phyloP scores from a whole-genome alignment of 1,284 basidiomycete genomes.

The Microbotryomycetes sp. region DNA sequence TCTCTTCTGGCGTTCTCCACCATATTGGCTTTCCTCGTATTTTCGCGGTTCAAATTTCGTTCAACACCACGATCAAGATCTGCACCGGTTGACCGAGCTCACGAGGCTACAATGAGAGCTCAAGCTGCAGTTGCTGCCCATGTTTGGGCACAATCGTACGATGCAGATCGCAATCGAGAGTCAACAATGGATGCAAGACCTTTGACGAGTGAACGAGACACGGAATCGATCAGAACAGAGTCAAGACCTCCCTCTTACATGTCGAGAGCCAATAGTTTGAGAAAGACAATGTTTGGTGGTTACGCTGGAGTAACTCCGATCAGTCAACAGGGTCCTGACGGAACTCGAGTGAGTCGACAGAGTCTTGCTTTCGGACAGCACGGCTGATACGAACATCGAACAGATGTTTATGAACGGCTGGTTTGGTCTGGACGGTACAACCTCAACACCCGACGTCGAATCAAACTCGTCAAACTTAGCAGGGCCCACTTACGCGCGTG shows the following conservation, averaged over 20 bases:
- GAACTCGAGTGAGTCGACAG: slow-evolving; percentile 13
- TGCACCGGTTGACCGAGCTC: slow-evolving; percentile 3
- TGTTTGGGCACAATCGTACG: background rate
- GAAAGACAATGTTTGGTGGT: slow-evolving; percentile 7
- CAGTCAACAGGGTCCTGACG: slow-evolving; percentile 10
- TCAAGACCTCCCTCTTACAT: background rate
- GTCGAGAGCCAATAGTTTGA: background rate
- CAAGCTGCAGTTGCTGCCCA: background rate
- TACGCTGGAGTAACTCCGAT: slow-evolving; percentile 13
- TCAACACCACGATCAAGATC: background rate
- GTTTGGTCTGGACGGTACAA: slow-evolving; percentile 20
- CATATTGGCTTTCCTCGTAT: slow-evolving; percentile 19
- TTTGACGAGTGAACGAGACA: too few relatives aligned
- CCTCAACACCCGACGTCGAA: background rate
- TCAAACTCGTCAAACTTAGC: background rate
- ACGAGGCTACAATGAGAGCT: slow-evolving; percentile 9
- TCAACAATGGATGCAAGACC: background rate
- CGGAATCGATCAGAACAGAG: too few relatives aligned
- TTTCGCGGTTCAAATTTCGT: slow-evolving; percentile 21
- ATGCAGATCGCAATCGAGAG: background rate
- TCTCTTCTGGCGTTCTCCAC: slow-evolving; percentile 14
- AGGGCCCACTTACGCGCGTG: background rate
- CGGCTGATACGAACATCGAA: too few relatives aligned
- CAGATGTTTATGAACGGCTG: slow-evolving; percentile 24
- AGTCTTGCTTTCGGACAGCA: background rate